Percentiles rank a stretch among this genome's conserved stretches.
These are phyloP conservation scores for Massariosphaeria phaeospora DNA, from an alignment of 495 filamentous ascomycete species.

Conservation along the genomic window DNA sequence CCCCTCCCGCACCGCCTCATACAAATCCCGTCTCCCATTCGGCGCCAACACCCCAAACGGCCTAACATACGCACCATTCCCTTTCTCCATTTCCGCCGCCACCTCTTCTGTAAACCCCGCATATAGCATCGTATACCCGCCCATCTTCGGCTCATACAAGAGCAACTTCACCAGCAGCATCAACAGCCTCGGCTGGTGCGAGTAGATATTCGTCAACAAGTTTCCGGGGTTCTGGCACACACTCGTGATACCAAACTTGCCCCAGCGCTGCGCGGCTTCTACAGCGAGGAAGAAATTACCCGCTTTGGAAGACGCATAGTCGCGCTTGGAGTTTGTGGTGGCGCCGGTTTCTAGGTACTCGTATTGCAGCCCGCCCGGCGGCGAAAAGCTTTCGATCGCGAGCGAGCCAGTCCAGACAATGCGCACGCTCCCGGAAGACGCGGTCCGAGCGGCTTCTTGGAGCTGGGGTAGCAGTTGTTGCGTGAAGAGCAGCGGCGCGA, in stretches of 20 bases:
- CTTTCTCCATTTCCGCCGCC: not conserved
- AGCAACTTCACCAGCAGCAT: not conserved
- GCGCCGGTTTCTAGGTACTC: not conserved
- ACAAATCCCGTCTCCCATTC: no score
- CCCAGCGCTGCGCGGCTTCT: conserved; percentile 39
- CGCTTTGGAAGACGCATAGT: conserved; percentile 45
- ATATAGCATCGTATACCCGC: conserved; percentile 38
- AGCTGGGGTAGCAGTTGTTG: conserved; percentile 46
- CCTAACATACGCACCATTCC: not conserved
- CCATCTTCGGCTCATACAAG: conserved; percentile 26
- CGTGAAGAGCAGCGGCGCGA: conserved; percentile 49
- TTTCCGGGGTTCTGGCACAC: conserved; percentile 42
- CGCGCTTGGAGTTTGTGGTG: not conserved
- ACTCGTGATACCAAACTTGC: conserved; percentile 32
- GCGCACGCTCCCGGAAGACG: conserved; percentile 36
- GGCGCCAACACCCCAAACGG: no score
- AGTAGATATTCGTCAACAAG: conserved; percentile 38
- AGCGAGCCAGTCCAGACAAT: conserved; percentile 43
- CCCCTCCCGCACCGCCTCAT: not conserved
- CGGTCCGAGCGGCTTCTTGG: conserved; percentile 36
- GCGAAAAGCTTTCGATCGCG: conserved; percentile 26
- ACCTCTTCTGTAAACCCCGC: conserved; percentile 17
- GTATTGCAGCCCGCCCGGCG: conserved; percentile 29
- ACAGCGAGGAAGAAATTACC: conserved; percentile 42
- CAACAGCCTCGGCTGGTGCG: conserved; percentile 24